Conservation (phyloP, 2,329 filamentous ascomycete species). For the Acarospora socialis region DNA sequence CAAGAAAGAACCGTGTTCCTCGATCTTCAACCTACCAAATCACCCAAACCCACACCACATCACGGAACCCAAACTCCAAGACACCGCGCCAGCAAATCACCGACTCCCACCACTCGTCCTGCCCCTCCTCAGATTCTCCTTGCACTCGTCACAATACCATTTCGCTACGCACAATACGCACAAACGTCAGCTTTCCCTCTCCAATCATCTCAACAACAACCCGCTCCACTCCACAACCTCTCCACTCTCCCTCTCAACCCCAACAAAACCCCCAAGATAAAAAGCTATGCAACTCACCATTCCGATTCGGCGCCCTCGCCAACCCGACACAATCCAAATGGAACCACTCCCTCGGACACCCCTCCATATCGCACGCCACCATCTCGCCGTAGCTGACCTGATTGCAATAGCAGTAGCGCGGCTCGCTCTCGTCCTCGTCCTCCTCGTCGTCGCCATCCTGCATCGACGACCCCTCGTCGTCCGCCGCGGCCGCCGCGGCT, state of each 20-base stretch:
- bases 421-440: slow-evolving; percentile 54
- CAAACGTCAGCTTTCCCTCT: slow-evolving; percentile 15
- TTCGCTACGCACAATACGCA: slow-evolving; percentile 40
- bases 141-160: slow-evolving; percentile 74
- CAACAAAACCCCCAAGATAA: background rate
- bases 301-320: slow-evolving; percentile 62
- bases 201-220: slow-evolving; percentile 4
- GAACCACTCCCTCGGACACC: slow-evolving; percentile 68
- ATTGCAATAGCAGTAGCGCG: slow-evolving; percentile 67
- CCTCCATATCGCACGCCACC: slow-evolving; percentile 64
- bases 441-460: slow-evolving; percentile 37
- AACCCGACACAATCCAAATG: slow-evolving; percentile 70
- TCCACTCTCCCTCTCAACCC: background rate
- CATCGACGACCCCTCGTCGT: slow-evolving; percentile 30
- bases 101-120: no score
- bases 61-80: no score
- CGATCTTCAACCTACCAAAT: no score
- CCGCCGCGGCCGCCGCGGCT: slow-evolving; percentile 25
- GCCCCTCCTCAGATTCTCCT: slow-evolving; percentile 45
- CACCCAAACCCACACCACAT: no score
- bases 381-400: slow-evolving; percentile 71
- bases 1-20: no score
- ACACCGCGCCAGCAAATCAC: no score
- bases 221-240: background rate
- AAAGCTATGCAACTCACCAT: slow-evolving; percentile 40